Base-by-base conservation (phyloP, 2,329 filamentous ascomycete genomes). In the Fragosphaeria purpurea region DNA sequence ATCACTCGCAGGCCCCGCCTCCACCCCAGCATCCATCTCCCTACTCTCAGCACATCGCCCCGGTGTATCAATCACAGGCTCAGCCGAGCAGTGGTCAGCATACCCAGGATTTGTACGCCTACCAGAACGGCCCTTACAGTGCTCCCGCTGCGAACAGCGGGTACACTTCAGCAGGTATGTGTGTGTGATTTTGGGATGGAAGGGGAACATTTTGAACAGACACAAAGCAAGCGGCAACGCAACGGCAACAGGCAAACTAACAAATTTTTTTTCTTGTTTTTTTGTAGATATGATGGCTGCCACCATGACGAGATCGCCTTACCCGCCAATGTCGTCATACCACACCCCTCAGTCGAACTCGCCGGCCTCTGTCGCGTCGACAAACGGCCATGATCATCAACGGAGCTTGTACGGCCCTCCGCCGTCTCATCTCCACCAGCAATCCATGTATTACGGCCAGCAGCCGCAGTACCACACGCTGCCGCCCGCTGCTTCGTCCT, bases 321-420 rank as follows among this genome's bases (percentile, higher is more conserved):
- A 94, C 65, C 90, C 90, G 59, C 88, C 88, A 54, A 95, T 95
- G 64, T 77, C 76, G 64, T 77, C 76, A 35, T 96, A 96, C 66
- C 88, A 96, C 67, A 94, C 90, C 13, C 89, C 90, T 50, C 90
- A 96, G 71, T 95, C 90, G 51, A 95, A 91, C 68, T 95, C 91
- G 50, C 91, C 91, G 46, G 88, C 88, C 40, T 95, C 90, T 47
- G 90, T 96, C 60, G 86, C 90, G 56, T 96, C 91, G 37, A 85
- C 88, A 30, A 88, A 89, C 52, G 79, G 82, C 51, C 89, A 95
- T 68, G 91, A 97, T 63, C 88, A 91, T 63, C 88, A 95, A 70
- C 78, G 90, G 59, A 84, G 82, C 61, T 79, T 97, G 64, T 97
- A 96, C 67, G 84, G 81, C 38, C 86, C 90, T 61, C 84, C 85